phyloP scores from a whole-genome alignment of 1,139 yeast species.

The Geotrichum klebahnii region DNA sequence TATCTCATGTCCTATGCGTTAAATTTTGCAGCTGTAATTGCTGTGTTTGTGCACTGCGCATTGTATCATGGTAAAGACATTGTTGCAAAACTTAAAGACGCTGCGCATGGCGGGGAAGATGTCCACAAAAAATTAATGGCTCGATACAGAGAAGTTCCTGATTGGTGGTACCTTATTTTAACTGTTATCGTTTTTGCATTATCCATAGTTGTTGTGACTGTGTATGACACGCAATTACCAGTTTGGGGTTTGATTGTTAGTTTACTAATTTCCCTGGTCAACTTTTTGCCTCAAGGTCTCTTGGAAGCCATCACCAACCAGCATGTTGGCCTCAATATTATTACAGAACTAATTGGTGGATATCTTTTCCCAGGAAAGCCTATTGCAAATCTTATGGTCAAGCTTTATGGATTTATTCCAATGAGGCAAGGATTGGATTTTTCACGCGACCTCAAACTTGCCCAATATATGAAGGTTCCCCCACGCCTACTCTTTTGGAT shows the following conservation, averaged over 20 bases:
- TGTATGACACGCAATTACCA: constrained; percentile 44
- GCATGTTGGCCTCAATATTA: constrained; percentile 46
- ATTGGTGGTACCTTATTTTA: constrained; percentile 39
- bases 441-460: constrained; percentile 48
- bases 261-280: constrained; percentile 43
- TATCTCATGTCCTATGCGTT: constrained; percentile 34
- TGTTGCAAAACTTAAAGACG: constrained; percentile 7
- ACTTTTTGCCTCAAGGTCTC: constrained; percentile 47
- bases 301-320: constrained; percentile 47
- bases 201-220: constrained; percentile 40
- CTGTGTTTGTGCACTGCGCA: constrained; percentile 47
- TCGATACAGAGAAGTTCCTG: constrained; percentile 45
- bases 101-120: constrained; percentile 14
- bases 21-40: constrained; percentile 49
- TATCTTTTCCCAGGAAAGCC: constrained; percentile 52
- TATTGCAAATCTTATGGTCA: constrained; percentile 47
- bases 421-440: constrained; percentile 49
- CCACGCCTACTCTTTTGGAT: constrained; percentile 43
- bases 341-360: constrained; percentile 50
- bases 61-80: constrained; percentile 47
- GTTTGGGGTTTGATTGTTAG: constrained; percentile 51
- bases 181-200: constrained; percentile 43
- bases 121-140: constrained; percentile 49
- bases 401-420: constrained; percentile 49
- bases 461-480: constrained; percentile 43